Base-by-base conservation (phyloP, 306 rosid species). In the Cucumis cinereus region DNA sequence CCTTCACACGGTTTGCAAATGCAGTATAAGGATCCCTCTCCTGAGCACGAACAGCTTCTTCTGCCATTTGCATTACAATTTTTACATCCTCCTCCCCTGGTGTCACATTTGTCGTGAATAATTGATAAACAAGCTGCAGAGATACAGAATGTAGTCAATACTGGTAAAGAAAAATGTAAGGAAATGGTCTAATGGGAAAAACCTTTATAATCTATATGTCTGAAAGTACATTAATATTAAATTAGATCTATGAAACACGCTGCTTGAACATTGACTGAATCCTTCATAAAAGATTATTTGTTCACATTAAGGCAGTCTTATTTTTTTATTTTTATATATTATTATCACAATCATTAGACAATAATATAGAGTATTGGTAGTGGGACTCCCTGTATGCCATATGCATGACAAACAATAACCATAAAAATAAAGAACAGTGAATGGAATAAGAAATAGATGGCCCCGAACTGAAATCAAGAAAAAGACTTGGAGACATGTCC, bases 11-110 rank as follows among this genome's bases (percentile, higher is more conserved):
- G 85, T 93, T 93, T 61, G 92, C 86, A 87, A 91, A 93, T 79
- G 90, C 96, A 77, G 98, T 86, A 74, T 86, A 90, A 56, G 98
- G 97, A 82, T 93, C 98, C 80, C 98, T 88, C 85, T 90, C 94
- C 87, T 93, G 97, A 82, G 97, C 97, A 83, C 85, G 89, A 24
- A 93, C 94, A 62, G 93, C 92, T 86, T 93, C 98, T 86, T 91
- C 98, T 24, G 98, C 89, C 98, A 93, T 93, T 83, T 93, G 97
- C 98, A 93, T 93, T 66, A 93, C 98, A 82, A 90, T 86, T 86
- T 90, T 91, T 79, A 93, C 97, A 84, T 86, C 91, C 80, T 90
- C 98, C 80, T 87, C 94, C 14, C 83, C 91, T 73, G 97, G 94
- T 77, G 90, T 85, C 75, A 91, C 86, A 79, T 79, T 85, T 79